Conservation (phyloP, 257 asterid genomes). For the Przewalskia tangutica region DNA sequence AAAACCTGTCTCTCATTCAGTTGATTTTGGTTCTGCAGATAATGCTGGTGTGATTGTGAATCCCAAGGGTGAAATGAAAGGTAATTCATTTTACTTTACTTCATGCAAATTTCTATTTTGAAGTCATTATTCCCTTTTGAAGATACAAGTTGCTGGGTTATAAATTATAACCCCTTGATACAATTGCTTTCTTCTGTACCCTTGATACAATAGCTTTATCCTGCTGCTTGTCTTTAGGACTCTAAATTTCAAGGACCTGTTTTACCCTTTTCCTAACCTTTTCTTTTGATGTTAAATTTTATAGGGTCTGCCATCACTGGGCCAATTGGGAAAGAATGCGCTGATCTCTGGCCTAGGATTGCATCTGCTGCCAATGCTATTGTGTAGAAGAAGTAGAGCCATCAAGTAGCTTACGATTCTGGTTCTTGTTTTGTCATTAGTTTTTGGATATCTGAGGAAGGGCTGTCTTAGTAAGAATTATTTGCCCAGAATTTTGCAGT, state of each 20-base stretch:
- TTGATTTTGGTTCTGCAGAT: conserved; percentile 12
- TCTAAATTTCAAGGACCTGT: neutral
- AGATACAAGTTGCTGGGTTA: neutral
- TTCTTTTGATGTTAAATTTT: neutral
- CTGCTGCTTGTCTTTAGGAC: neutral
- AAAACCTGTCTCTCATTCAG: neutral
- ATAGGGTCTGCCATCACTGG: conserved; percentile 49
- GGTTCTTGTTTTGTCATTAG: neutral
- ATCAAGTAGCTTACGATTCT: neutral
- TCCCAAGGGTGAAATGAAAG: conserved; percentile 63
- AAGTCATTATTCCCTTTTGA: neutral
- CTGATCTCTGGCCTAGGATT: conserved; percentile 55
- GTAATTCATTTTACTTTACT: conserved; percentile 4
- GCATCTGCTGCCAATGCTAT: conserved; percentile 56
- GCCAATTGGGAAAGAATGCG: conserved; percentile 47
- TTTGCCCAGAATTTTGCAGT: neutral
- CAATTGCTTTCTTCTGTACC: neutral
- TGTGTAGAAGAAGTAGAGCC: conserved; percentile 15
- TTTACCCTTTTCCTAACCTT: neutral
- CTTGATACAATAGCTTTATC: neutral
- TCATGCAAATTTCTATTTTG: neutral
- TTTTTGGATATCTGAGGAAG: neutral
- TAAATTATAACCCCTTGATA: neutral
- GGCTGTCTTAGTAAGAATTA: neutral
- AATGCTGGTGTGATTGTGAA: conserved; percentile 58